Evolutionary conservation across 140 eudicot species (phyloP).

Genomic region (Stevia rebaudiana): DNA sequence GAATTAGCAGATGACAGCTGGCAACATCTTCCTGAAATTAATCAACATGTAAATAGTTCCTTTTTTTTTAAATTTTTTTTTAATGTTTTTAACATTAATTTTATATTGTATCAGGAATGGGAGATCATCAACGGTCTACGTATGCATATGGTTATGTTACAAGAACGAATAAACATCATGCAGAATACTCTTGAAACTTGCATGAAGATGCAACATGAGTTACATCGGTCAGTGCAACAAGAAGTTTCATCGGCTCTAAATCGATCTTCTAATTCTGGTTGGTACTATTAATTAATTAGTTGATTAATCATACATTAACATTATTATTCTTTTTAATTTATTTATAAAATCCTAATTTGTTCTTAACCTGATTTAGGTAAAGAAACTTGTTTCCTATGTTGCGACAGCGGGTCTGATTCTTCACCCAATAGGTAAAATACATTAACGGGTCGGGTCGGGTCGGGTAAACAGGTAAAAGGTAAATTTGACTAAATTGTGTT

Average conservation of each 20-base stretch:
- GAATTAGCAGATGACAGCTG: slow-evolving; percentile 24
- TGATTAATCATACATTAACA: not conserved
- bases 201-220: slow-evolving; percentile 83
- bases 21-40: slow-evolving; percentile 14
- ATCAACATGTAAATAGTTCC: not conserved
- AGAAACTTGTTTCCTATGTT: slow-evolving; percentile 60
- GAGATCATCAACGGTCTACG: slow-evolving; percentile 68
- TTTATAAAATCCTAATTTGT: not conserved
- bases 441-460: too few species aligned
- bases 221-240: slow-evolving; percentile 63
- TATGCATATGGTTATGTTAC: slow-evolving; percentile 68
- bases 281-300: not conserved
- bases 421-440: slow-evolving; percentile 73
- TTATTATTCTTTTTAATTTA: not conserved
- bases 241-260: slow-evolving; percentile 78
- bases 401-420: slow-evolving; percentile 43
- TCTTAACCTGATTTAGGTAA: slow-evolving; percentile 23
- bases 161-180: slow-evolving; percentile 70
- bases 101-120: slow-evolving; percentile 46
- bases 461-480: too few species aligned
- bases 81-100: too few species aligned
- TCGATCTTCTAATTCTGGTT: slow-evolving; percentile 45
- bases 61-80: not conserved
- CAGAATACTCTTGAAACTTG: slow-evolving; percentile 80
- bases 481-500: not conserved